These are phyloP conservation scores for Entophlyctis luteolus DNA, from an alignment of 192 early-diverging fungal species.

Conservation along the genomic window DNA sequence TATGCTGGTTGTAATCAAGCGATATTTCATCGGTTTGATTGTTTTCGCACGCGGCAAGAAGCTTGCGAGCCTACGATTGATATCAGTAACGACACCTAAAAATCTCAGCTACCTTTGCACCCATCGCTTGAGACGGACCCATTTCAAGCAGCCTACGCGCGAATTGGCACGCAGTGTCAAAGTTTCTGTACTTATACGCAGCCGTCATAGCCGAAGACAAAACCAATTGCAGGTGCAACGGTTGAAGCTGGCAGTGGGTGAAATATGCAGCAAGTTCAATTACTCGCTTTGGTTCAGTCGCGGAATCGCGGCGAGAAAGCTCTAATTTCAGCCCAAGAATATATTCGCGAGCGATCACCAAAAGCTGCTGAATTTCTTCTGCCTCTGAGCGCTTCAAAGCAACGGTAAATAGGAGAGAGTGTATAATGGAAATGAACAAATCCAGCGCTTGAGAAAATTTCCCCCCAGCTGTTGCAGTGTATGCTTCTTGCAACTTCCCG, in stretches of 20 bases:
- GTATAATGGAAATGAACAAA: constrained; percentile 73
- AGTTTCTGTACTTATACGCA: constrained; percentile 79
- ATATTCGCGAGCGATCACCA: constrained; percentile 86
- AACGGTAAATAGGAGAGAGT: constrained; percentile 72
- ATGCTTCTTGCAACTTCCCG: constrained; percentile 78
- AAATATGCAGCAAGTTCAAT: constrained; percentile 95
- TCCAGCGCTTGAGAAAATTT: constrained; percentile 76
- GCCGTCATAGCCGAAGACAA: constrained; percentile 83
- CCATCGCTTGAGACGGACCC: constrained; percentile 72
- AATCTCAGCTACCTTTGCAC: constrained; percentile 58
- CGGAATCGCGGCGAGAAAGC: constrained; percentile 64
- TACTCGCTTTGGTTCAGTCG: constrained; percentile 58
- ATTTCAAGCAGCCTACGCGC: constrained; percentile 86
- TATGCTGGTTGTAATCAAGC: constrained; percentile 92
- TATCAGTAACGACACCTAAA: background rate
- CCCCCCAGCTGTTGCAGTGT: constrained; percentile 72
- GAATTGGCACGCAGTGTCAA: constrained; percentile 79
- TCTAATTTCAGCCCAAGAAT: constrained; percentile 86
- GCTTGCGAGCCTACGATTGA: constrained; percentile 13
- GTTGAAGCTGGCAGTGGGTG: constrained; percentile 87
- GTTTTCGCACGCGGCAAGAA: constrained; percentile 61
- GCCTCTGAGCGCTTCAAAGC: constrained; percentile 62
- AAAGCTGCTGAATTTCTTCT: constrained; percentile 69
- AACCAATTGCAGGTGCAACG: constrained; percentile 80
- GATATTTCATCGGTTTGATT: constrained; percentile 74